Evolutionary conservation across 768 basidiomycete genomes (phyloP).

Genomic region (Leccinellum luteum): DNA sequence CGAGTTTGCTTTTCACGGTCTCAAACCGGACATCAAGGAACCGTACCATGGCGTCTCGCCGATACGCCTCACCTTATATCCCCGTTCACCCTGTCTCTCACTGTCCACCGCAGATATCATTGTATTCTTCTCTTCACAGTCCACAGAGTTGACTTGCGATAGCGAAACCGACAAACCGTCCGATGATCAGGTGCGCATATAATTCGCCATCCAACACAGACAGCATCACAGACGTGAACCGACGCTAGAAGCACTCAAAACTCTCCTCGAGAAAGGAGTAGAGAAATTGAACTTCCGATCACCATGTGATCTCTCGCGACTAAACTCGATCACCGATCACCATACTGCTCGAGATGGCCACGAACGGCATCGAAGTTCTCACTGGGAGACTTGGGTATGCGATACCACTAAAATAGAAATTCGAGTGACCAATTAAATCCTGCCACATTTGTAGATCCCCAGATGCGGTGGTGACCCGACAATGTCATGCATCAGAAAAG

Average conservation of each 20-base stretch:
- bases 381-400: slow-evolving; percentile 47
- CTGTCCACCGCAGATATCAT: slow-evolving; percentile 2
- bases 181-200: slow-evolving; percentile 31
- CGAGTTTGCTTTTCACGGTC: background rate
- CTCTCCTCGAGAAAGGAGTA: slow-evolving; percentile 76
- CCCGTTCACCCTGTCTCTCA: no score
- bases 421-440: no score
- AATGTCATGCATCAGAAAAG: no score
- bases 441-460: no score
- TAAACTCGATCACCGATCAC: slow-evolving; percentile 10
- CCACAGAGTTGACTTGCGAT: slow-evolving; percentile 13
- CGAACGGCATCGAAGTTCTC: slow-evolving; percentile 67
- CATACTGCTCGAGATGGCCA: slow-evolving; percentile 76
- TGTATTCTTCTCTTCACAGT: slow-evolving; percentile 29
- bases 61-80: background rate
- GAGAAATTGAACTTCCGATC: slow-evolving; percentile 77
- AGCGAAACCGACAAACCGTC: slow-evolving; percentile 20
- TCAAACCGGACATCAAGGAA: background rate
- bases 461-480: no score
- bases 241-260: slow-evolving; percentile 66
- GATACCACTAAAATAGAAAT: no score
- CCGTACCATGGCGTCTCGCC: background rate
- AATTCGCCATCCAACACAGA: background rate
- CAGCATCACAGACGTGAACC: slow-evolving; percentile 3
- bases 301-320: slow-evolving; percentile 36